Conservation (phyloP, 148 eudicot species). For the Beta vulgaris region DNA sequence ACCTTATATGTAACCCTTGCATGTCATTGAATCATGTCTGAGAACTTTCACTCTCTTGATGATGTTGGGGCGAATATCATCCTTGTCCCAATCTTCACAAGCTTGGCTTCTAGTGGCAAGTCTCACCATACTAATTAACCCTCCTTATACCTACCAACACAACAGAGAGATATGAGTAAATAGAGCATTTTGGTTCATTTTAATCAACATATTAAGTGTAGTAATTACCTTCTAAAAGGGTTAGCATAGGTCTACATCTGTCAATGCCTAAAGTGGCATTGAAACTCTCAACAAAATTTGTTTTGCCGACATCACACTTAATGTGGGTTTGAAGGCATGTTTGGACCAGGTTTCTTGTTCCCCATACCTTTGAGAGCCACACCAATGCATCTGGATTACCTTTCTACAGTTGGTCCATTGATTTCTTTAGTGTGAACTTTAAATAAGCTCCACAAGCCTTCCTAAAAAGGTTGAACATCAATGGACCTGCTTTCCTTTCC, state of each 20-base stretch:
- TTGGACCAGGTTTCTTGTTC: not conserved
- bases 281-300: conserved; percentile 3
- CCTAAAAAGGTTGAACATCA: not conserved
- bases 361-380: not conserved
- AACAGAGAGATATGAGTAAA: not conserved
- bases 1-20: not conserved
- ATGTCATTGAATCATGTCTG: not conserved
- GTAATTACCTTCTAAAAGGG: not conserved
- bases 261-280: not conserved
- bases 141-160: not conserved
- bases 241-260: not conserved
- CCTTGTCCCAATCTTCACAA: not conserved
- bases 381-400: too few relatives aligned
- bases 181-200: too few relatives aligned
- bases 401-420: not conserved
- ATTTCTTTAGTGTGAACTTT: not conserved
- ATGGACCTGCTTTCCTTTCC: too few relatives aligned
- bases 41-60: not conserved
- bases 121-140: not conserved
- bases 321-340: not conserved
- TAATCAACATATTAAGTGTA: not conserved
- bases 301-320: not conserved
- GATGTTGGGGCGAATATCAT: not conserved
- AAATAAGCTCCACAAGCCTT: not conserved
- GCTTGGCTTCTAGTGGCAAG: not conserved